Evolutionary conservation across 106 monocot genomes (phyloP), one percentile per base, ranked within the genome.

Genomic region (Dendrobium chrysotoxum): DNA sequence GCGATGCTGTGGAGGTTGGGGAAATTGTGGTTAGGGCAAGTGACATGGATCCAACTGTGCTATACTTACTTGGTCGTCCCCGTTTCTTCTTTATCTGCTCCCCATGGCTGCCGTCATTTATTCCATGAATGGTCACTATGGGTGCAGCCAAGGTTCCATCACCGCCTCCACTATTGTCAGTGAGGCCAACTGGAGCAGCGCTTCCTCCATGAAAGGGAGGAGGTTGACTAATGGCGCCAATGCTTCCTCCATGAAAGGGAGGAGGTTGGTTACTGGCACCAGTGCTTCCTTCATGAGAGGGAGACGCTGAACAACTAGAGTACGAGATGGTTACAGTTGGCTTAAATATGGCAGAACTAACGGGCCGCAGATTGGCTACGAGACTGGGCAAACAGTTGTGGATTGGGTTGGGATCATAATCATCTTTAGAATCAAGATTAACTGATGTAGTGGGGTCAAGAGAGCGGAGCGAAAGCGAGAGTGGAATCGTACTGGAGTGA

Each of bases 31-130:
- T 67, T 44, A 88, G 75, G 1, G 77, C 84, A 50, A 89, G 87
- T 23, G 95, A 78, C 92, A 92, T 93, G 72, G 86, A 44, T 11
- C 96, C 94, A 73, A 92, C 94, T 0, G 96, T 83, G 38, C 93
- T 93, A 75, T 75, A 97, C 79, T 97, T 97, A 82, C 96, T 90
- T 58, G 96, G 96, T 61, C 96, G 84, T 35, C 96, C 96, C 16
- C 96, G 87, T 86, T 97, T 97, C 77, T 86, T 82, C 72, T 90
- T 97, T 26, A 87, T 18, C 21, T 85, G 82, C 47, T 92, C 91
- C 9, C 87, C 87, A 58, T 58, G 57, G 73, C 82, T 81, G 76
- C 75, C 87, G 15, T 84, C 83, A 47, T 58, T 85, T 39, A 91
- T 79, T 3, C 85, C 87, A 75, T 85, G 84, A 9, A 82, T 65